Base-by-base conservation (phyloP, 345 rosid species). In the Populus deltoides region DNA sequence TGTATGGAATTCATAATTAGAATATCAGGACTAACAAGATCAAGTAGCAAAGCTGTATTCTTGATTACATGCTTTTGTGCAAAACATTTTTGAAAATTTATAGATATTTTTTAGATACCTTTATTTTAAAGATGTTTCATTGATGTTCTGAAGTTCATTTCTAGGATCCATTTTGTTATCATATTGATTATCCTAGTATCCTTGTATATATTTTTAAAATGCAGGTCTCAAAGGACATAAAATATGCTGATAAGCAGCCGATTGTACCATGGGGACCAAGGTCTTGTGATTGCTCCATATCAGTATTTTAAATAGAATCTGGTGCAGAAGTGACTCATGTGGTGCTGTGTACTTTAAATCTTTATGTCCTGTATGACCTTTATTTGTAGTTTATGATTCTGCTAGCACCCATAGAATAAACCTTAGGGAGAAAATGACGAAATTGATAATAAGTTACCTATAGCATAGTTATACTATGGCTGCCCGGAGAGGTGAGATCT, bases 231-330 rank as follows among this genome's bases (percentile, higher is more conserved):
- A 92, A 97, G 90, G 99, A 97, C 81, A 87, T 94, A 82, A 97
- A 90, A 83, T 97, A 88, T 86, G 99, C 98, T 79, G 99, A 97
- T 86, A 97, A 92, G 86, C 94, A 89, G 90, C 97, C 99, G 4
- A 77, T 94, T 75, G 87, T 97, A 72, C 95, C 99, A 45, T 97
- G 99, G 98, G 99, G 97, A 59, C 99, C 98, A 22, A 97, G 99
- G 99, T 97, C 72, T 74, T 74, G 27, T 75, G 41, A 41, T 47
- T 70, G 65, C 68, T 75, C 71, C 33, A n/a, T 4, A 10, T 22
- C 24, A n/a, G 29, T n/a, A 59, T 3, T 59, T 59, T 10, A n/a
- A 10, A 24, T 24, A 59, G 29, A 59, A 24, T n/a, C 29, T 24
- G 65, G 65, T 24, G 65, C 65, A 24, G n/a, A 59, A 10, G 10